Evolutionary conservation across 192 early-diverging fungal species (phyloP), one percentile per base, ranked within the genome.

Genomic region (Entomortierella beljakovae): DNA sequence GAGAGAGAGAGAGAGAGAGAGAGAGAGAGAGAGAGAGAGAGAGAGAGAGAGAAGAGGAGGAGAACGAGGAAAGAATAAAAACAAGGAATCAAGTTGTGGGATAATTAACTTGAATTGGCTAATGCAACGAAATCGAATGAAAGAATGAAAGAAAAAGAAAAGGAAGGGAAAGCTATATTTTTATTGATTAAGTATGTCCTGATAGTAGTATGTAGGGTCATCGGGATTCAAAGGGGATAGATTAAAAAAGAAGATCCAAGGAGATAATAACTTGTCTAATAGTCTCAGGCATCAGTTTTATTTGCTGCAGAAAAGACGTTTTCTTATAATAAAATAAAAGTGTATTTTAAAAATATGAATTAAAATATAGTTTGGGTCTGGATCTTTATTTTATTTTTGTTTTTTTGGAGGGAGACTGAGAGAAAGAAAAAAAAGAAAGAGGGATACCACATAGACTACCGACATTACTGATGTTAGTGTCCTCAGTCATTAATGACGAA

Each of bases 31-130:
- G 46, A 50, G 32, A 33, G 29, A 33, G 23, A 51, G 8, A 64
- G 15, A 49, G 40, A 64, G 51, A 58, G 48, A 42, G 31, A 18
- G 31, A 61, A 9, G 26, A 29, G 25, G 42, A 61, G 43, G 18
- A 13, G 40, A 29, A 8, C 2, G 48, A 20, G 42, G 48, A n/a
- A n/a, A n/a, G n/a, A n/a, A 48, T n/a, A 10, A n/a, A 29, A 53
- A 26, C 6, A 16, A 8, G 25, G 26, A 15, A 10, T 13, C 56
- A 33, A 16, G 29, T 15, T 25, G 8, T 57, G 29, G 25, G 22
- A 16, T 13, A 57, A 9, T 16, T 13, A 43, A 18, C 18, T 18
- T 18, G 18, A 18, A 43, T 13, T 9, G 50, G 10, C n/a, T 23
- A 60, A 11, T 23, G 11, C n/a, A 60, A 22, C 9, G 37, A 40